phyloP scores from a whole-genome alignment of 202 grass and related monocot genomes.

The Dendrocalamus latiflorus region DNA sequence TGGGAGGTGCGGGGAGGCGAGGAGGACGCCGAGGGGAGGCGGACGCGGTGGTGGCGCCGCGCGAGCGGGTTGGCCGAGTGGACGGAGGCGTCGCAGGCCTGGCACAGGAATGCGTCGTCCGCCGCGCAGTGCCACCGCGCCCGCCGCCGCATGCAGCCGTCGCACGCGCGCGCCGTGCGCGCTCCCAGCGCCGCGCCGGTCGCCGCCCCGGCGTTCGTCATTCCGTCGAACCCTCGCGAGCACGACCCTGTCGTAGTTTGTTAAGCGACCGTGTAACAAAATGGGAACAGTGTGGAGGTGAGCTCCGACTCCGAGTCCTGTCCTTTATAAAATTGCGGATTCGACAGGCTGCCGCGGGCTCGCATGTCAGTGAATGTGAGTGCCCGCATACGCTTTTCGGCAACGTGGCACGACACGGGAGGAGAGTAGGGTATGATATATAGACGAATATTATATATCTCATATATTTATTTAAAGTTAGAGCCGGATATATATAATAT shows the following conservation, averaged over 20 bases:
- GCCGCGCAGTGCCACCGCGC: slow-evolving; percentile 76
- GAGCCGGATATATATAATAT: no score
- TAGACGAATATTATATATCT: no score
- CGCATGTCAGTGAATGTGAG: background rate
- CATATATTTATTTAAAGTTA: no score
- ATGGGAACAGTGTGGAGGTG: slow-evolving; percentile 33
- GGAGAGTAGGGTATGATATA: background rate
- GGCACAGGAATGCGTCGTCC: slow-evolving; percentile 88
- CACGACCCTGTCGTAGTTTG: background rate
- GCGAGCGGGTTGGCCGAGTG: slow-evolving; percentile 89
- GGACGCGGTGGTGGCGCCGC: slow-evolving; percentile 78
- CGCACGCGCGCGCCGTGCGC: slow-evolving; percentile 71
- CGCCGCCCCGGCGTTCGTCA: slow-evolving; percentile 35
- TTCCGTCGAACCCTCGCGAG: slow-evolving; percentile 15
- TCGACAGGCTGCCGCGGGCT: background rate
- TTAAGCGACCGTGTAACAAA: slow-evolving; percentile 26
- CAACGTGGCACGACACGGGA: slow-evolving; percentile 12
- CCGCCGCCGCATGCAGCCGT: slow-evolving; percentile 75
- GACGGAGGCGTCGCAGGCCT: slow-evolving; percentile 71
- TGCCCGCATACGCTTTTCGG: slow-evolving; percentile 28
- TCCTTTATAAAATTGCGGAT: slow-evolving; percentile 33
- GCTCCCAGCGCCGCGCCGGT: slow-evolving; percentile 39
- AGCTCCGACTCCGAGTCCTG: background rate
- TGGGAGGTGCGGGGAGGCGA: background rate
- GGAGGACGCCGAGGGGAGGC: slow-evolving; percentile 28